Evolutionary conservation across 495 filamentous ascomycete genomes (phyloP).

Genomic region (Penicillium crystallinum): DNA sequence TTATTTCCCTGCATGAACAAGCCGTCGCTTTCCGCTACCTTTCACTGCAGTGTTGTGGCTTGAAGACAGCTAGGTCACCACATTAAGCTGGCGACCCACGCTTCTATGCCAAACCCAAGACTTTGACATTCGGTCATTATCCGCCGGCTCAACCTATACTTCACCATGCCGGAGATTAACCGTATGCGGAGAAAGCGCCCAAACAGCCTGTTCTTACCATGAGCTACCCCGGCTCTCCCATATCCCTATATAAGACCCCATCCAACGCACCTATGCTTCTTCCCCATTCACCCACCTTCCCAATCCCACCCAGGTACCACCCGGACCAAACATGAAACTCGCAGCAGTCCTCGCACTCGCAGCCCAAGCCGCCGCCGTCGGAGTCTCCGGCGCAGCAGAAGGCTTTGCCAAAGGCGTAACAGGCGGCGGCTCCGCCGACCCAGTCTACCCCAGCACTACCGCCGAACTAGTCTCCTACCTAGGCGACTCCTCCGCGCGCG

Average conservation of each 20-base stretch:
- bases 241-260: constrained; percentile 2
- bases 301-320: background rate
- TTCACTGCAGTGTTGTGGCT: background rate
- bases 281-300: background rate
- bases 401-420: constrained; percentile 40
- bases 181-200: background rate
- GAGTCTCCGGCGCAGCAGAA: constrained; percentile 36
- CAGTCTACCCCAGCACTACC: constrained; percentile 35
- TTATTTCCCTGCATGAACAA: background rate
- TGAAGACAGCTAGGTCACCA: background rate
- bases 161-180: background rate
- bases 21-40: background rate
- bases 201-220: background rate
- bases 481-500: constrained; percentile 31
- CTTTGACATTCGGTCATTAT: background rate
- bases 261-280: too few relatives aligned
- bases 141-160: background rate
- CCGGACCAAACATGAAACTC: constrained; percentile 15
- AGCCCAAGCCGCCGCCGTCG: constrained; percentile 24
- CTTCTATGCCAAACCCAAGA: background rate
- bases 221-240: too few relatives aligned
- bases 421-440: constrained; percentile 33
- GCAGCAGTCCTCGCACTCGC: constrained; percentile 18
- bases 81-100: background rate
- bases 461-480: constrained; percentile 43